These are phyloP conservation scores for Datura wrightii DNA, from an alignment of 257 asterid species.

Conservation along the genomic window DNA sequence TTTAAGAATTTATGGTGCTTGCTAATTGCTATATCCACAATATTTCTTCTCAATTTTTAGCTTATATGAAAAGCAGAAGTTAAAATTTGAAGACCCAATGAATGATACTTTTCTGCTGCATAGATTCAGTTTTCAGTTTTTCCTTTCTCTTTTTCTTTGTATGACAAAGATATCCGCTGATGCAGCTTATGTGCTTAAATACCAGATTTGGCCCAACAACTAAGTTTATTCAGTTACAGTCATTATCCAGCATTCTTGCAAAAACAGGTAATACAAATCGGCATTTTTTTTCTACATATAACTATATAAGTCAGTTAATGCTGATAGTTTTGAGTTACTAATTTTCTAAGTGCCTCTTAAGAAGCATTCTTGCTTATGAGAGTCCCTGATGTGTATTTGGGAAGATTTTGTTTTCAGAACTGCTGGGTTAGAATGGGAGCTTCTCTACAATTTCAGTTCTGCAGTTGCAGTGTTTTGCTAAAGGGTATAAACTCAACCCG, in stretches of 20 bases:
- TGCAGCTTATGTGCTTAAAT: background rate
- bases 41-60: background rate
- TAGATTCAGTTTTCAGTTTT: background rate
- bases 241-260: background rate
- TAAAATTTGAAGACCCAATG: background rate
- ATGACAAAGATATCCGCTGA: background rate
- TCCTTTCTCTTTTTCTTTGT: background rate
- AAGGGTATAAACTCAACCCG: slow-evolving; percentile 35
- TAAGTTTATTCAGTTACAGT: background rate
- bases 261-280: slow-evolving; percentile 5
- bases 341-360: background rate
- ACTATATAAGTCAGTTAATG: background rate
- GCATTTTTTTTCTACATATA: background rate
- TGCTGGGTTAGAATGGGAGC: slow-evolving; percentile 34
- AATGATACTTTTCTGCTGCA: background rate
- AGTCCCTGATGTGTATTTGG: background rate
- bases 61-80: background rate
- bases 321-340: slow-evolving; percentile 1
- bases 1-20: background rate
- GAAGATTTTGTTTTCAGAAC: slow-evolving; percentile 33
- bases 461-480: slow-evolving; percentile 35
- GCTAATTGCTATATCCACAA: background rate
- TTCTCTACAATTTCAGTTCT: slow-evolving; percentile 29
- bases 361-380: slow-evolving; percentile 28
- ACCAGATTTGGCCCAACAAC: background rate